Evolutionary conservation across 139 green algal species (phyloP).

Genomic region (Raphidocelis subcapitata): DNA sequence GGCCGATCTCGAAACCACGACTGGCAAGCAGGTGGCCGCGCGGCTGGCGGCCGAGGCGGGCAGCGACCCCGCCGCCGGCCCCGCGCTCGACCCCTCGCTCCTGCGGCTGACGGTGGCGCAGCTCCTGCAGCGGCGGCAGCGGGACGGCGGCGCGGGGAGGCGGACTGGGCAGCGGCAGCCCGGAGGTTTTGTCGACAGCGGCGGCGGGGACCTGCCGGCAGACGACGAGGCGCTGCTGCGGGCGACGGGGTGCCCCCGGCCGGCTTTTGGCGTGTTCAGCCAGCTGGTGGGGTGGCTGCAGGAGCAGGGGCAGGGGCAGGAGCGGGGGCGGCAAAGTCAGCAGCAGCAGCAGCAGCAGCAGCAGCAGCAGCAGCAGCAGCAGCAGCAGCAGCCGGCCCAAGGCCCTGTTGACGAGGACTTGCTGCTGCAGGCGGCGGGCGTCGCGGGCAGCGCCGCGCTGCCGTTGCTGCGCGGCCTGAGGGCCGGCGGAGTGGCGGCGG

Average conservation of each 20-base stretch:
- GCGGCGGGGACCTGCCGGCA: not conserved
- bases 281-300: not conserved
- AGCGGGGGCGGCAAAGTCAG: not conserved
- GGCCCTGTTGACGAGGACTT: no score
- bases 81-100: not conserved
- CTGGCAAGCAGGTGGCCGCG: constrained; percentile 4
- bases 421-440: no score
- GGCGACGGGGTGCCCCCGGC: not conserved
- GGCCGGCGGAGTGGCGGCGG: no score
- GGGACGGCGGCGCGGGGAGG: not conserved
- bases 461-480: no score
- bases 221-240: not conserved
- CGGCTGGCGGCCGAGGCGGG: constrained; percentile 15
- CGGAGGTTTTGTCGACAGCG: not conserved
- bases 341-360: constrained; percentile 16
- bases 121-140: not conserved
- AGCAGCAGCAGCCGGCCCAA: not conserved
- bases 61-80: not conserved
- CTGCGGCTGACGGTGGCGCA: not conserved
- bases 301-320: not conserved
- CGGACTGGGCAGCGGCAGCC: not conserved
- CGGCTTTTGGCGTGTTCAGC: not conserved
- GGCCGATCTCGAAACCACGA: constrained; percentile 17
- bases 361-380: not conserved
- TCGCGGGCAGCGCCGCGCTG: no score